phyloP scores from a whole-genome alignment of 2,329 filamentous ascomycete genomes.

The Purpureocillium takamizusanense region DNA sequence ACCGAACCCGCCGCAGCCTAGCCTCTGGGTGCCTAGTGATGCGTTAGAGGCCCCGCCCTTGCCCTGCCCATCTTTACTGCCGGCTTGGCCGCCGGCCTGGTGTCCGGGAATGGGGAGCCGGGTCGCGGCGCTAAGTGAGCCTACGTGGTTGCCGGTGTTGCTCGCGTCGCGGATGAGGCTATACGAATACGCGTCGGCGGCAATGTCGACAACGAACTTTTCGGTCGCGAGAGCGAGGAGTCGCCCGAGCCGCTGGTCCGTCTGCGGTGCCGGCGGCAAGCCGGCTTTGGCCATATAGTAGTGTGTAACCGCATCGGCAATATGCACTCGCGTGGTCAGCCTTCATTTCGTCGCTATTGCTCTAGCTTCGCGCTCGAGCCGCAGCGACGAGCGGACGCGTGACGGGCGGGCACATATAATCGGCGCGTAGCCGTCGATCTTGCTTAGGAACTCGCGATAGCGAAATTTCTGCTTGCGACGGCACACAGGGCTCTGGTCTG shows the following conservation, averaged over 20 bases:
- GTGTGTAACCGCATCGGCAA: conserved; percentile 93
- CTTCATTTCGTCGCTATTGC: too few relatives aligned
- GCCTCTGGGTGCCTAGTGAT: conserved; percentile 63
- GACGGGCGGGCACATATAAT: too few relatives aligned
- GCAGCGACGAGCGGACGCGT: too few relatives aligned
- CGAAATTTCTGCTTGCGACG: too few relatives aligned
- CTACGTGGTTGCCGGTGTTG: conserved; percentile 85
- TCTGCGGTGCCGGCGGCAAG: conserved; percentile 84
- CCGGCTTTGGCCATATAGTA: conserved; percentile 97
- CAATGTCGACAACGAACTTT: conserved; percentile 97
- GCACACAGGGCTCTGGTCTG: too few relatives aligned
- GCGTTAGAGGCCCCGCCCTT: conserved; percentile 29
- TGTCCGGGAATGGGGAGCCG: conserved; percentile 42
- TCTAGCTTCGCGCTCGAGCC: too few relatives aligned
- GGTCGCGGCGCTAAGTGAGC: conserved; percentile 67
- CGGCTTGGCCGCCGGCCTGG: conserved; percentile 36
- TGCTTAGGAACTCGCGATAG: too few relatives aligned
- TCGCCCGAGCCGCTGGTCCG: conserved; percentile 80
- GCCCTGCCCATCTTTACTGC: conserved; percentile 44
- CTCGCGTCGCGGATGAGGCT: conserved; percentile 88
- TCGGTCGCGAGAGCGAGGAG: conserved; percentile 93
- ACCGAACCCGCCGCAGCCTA: conserved; percentile 79
- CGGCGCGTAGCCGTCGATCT: too few relatives aligned
- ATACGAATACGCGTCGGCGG: conserved; percentile 96
- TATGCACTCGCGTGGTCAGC: conserved; percentile 40